Base-by-base conservation (phyloP, 1,284 basidiomycete species). In the Athelia sp. region DNA sequence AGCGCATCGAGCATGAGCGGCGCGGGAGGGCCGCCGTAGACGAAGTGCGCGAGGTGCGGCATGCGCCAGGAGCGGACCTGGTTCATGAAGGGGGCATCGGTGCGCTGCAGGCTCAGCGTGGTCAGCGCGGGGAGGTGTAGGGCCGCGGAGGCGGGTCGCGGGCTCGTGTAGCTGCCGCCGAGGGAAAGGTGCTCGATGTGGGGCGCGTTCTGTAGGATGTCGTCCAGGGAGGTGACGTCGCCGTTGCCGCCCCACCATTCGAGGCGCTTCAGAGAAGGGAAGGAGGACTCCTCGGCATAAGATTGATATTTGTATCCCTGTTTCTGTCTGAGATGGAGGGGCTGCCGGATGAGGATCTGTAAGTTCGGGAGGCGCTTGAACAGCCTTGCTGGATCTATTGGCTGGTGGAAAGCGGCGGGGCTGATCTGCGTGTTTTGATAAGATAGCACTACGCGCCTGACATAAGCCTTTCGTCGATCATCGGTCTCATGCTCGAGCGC, bases 211-310 rank as follows among this genome's bases (percentile, higher is more conserved):
- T 58, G 62, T 26, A 87, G 71, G 48, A 84, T 78, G 49, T 73
- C 66, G 2, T 62, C 58, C 36, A 87, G 67, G 4, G 78, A 78
- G 61, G 87, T 87, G 53, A 86, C 79, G 2, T 84, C 84, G 8
- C 83, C 82, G 13, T 79, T 71, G 26, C 4, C 13, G 56, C 83
- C 74, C 75, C 80, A 84, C 82, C 84, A 87, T 48, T 87, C 84
- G 35, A 87, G 69, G 19, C 82, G 76, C 43, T 73, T 75, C 32
- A 87, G 67, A n/a, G 75, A 74, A 10, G 71, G 67, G 3, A 85
- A 54, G 0, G 72, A 60, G 0, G 80, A 62, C 45, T 54, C 66
- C 18, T 68, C 68, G 3, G 74, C 72, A 31, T 78, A 72, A 58
- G 77, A 81, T 42, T 83, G 76, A 64, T 78, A 85, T 23, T 63